Evolutionary conservation across 2,329 filamentous ascomycete species (phyloP).

Genomic region (Arthrobotrys megalospora): DNA sequence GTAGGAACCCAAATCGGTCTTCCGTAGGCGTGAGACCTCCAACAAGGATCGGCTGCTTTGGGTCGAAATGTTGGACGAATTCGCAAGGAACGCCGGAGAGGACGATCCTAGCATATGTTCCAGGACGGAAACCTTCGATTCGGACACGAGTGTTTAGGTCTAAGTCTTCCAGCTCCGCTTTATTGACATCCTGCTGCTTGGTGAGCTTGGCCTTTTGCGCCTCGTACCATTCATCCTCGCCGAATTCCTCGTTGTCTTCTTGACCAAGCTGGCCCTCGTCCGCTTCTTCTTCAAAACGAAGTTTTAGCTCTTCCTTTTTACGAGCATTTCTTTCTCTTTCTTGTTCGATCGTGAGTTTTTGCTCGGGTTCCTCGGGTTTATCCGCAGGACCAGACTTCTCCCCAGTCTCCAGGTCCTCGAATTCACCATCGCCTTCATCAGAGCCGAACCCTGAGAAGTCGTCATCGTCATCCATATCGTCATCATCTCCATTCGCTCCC

Average conservation of each 20-base stretch:
- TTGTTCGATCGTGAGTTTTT: conserved; percentile 78
- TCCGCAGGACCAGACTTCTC: conserved; percentile 71
- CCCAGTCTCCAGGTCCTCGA: conserved; percentile 87
- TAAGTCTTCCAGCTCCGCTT: conserved; percentile 88
- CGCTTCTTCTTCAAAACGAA: conserved; percentile 97
- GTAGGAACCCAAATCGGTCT: conserved; percentile 94
- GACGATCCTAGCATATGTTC: conserved; percentile 92
- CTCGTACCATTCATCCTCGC: conserved; percentile 99
- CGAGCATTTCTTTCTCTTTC: conserved; percentile 92
- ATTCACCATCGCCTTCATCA: conserved; percentile 83
- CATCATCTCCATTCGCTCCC: conserved; percentile 68
- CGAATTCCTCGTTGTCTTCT: conserved; percentile 80
- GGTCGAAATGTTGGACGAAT: conserved; percentile 86
- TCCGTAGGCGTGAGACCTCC: conserved; percentile 94
- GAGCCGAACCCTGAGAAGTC: conserved; percentile 68
- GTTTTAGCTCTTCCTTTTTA: conserved; percentile 92
- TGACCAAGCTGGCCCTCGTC: conserved; percentile 75
- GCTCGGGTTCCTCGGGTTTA: conserved; percentile 69
- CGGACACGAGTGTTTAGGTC: conserved; percentile 86
- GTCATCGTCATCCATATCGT: conserved; percentile 67
- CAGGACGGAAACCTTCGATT: conserved; percentile 91
- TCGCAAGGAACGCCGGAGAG: conserved; percentile 91
- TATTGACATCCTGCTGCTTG: conserved; percentile 97
- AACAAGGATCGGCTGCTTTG: conserved; percentile 85
- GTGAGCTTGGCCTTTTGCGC: conserved; percentile 93